phyloP scores from a whole-genome alignment of 2,329 filamentous ascomycete genomes.

The Colletotrichum sp. region DNA sequence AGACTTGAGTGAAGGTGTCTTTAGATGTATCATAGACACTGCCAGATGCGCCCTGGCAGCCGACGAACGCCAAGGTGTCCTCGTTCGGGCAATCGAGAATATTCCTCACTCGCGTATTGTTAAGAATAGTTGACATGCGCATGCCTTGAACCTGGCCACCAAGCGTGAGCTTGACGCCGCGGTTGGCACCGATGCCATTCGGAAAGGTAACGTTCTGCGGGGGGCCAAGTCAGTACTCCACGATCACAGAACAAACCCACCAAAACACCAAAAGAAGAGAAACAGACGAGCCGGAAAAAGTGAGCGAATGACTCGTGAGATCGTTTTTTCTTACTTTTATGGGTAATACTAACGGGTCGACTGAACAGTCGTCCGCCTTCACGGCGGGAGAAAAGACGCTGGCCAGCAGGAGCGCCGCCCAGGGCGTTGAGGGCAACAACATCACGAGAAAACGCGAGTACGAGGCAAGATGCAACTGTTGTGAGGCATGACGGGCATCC shows the following conservation, averaged over 20 bases:
- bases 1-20: constrained; percentile 4
- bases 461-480: background rate
- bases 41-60: constrained; percentile 17
- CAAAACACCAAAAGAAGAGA: background rate
- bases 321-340: constrained; percentile 8
- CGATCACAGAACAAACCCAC: background rate
- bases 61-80: constrained; percentile 7
- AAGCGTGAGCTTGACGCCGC: constrained; percentile 18
- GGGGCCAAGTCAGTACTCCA: background rate
- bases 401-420: constrained; percentile 15
- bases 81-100: constrained; percentile 5
- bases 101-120: constrained; percentile 20
- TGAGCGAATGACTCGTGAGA: background rate
- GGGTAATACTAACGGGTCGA: constrained; percentile 14
- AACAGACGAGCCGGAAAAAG: background rate
- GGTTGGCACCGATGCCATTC: constrained; percentile 21
- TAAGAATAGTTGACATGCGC: constrained; percentile 18
- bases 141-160: constrained; percentile 19
- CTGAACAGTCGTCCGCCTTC: constrained; percentile 11
- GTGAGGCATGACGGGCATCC: constrained; percentile 14
- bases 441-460: constrained; percentile 9
- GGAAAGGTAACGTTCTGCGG: constrained; percentile 18
- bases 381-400: constrained; percentile 11
- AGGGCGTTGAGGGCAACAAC: constrained; percentile 14
- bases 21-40: constrained; percentile 16